Percentiles rank a stretch among this genome's conserved stretches.
Conservation (phyloP, 257 asterid genomes). For the Agastache rugosa region DNA sequence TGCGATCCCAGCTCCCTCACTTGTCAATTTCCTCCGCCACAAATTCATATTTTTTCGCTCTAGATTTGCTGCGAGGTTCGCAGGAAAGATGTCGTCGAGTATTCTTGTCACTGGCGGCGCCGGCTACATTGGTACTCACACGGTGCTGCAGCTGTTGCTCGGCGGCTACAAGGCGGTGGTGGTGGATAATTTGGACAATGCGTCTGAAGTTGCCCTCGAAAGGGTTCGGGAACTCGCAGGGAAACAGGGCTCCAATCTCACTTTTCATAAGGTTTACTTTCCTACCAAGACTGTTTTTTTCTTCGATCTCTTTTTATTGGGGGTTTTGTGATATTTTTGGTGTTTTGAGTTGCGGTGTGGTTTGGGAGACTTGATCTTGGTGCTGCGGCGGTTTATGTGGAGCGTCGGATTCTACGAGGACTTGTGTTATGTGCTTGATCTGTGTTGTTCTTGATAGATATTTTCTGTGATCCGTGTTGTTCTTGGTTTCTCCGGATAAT, state of each 20-base stretch:
- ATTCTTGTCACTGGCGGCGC: slow-evolving; percentile 65
- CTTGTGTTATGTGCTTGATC: slow-evolving; percentile 24
- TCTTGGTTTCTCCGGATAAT: slow-evolving; percentile 6
- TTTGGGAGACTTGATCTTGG: slow-evolving; percentile 13
- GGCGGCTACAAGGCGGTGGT: slow-evolving; percentile 78
- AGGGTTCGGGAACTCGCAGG: slow-evolving; percentile 83
- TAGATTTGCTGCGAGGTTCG: slow-evolving; percentile 17
- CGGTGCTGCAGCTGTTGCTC: slow-evolving; percentile 81
- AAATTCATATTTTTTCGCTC: background rate
- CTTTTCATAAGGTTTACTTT: slow-evolving; percentile 68
- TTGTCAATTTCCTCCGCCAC: background rate
- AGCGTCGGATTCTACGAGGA: slow-evolving; percentile 10
- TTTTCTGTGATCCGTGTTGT: slow-evolving; percentile 9
- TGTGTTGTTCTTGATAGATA: background rate
- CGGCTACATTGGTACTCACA: slow-evolving; percentile 62
- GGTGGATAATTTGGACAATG: slow-evolving; percentile 90
- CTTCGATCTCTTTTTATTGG: slow-evolving; percentile 1
- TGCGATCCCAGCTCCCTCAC: slow-evolving; percentile 32
- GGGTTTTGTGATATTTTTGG: slow-evolving; percentile 9
- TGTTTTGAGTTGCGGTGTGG: slow-evolving; percentile 25
- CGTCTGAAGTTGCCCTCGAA: slow-evolving; percentile 68
- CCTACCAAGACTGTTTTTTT: background rate
- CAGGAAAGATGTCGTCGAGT: slow-evolving; percentile 47
- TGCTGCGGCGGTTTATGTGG: background rate
- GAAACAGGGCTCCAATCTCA: slow-evolving; percentile 60